Evolutionary conservation across 192 early-diverging fungal species (phyloP), one percentile per base, ranked within the genome.

Genomic region (Powellomyces hirtus): DNA sequence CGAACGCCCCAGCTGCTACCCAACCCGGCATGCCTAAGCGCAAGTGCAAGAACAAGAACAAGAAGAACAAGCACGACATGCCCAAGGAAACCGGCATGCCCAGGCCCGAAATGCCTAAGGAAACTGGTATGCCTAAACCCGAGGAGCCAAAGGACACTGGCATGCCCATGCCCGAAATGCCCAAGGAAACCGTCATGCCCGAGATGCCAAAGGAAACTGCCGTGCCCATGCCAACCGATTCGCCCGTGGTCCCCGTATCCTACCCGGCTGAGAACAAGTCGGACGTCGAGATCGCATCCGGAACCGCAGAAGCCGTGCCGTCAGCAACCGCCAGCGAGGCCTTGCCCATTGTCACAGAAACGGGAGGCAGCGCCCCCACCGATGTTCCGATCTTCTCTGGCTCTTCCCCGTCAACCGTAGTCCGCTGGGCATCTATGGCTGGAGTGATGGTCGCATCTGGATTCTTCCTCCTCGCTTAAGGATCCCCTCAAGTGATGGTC

Each of bases 81-180:
- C 4, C 4, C 20, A 2, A 49, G 4, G 46, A 14, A 3, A 24
- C n/a, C 46, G 46, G 26, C 5, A 49, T 49, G 46, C 40, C 40
- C 40, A 49, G n/a, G 46, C 2, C 46, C 46, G 16, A 49, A 24
- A 42, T 42, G 40, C 40, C 40, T 18, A 42, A 42, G 40, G 40
- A 42, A 42, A 18, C 10, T 18, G 40, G 18, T 8, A 42, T 42
- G 40, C 40, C 40, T 18, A 42, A 13, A 18, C 40, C 40, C 40
- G 18, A 42, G 40, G 40, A 42, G 40, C 40, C 40, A 8, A 42
- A 42, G 40, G 40, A 42, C 10, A 18, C 10, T 18, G 40, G 18
- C 10, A 42, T 42, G 46, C 46, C 46, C 46, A 49, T 49, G 46
- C 46, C 46, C 46, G n/a, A n/a, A n/a, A 49, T 49, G 46, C 46